Base-by-base conservation (phyloP, 108 stramenopile species). In the Skeletonema grethae region DNA sequence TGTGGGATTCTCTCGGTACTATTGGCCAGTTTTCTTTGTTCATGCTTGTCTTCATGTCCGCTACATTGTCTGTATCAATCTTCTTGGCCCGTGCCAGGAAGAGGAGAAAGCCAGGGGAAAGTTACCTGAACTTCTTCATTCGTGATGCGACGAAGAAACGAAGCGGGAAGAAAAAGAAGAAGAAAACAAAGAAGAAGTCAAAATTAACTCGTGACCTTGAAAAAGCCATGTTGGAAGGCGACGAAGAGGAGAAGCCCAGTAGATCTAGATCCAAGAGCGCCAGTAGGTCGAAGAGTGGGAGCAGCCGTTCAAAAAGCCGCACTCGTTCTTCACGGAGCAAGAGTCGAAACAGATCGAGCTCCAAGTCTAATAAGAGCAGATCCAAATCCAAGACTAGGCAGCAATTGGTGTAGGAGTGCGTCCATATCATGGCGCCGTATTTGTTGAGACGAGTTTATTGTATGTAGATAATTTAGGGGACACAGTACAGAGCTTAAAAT, bases 71-170 rank as follows among this genome's bases (percentile, higher is more conserved):
- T 0, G 70, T 89, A 43, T 95, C 93, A 11, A 88, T 95, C 35
- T 95, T 95, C 66, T 63, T 95, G 56, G 88, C 93, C 5, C 80
- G 93, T 55, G 93, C 93, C 7, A 72, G 90, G 38, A 91, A 92
- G 77, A 91, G 87, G 86, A 86, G 86, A 65, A 80, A 82, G 57
- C 88, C 84, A 35, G 90, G 90, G 39, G 93, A 95, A 66, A 85
- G 84, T 76, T 95, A 95, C 70, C 67, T 95, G 41, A 88, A 80
- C 35, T 95, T 92, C 78, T 83, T 95, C 75, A 83, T 91, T 73
- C 85, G 93, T 9, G 93, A 95, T 25, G 75, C 88, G 7, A 85
- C 71, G 53, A 85, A 78, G 61, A 84, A 82, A 69, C 65, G 80
- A 28, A 82, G 75, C 53, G 80, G 84, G 63, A 79, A 77, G 68